These are phyloP conservation scores for Candida anglica DNA, from an alignment of 805 yeast species.

Conservation along the genomic window DNA sequence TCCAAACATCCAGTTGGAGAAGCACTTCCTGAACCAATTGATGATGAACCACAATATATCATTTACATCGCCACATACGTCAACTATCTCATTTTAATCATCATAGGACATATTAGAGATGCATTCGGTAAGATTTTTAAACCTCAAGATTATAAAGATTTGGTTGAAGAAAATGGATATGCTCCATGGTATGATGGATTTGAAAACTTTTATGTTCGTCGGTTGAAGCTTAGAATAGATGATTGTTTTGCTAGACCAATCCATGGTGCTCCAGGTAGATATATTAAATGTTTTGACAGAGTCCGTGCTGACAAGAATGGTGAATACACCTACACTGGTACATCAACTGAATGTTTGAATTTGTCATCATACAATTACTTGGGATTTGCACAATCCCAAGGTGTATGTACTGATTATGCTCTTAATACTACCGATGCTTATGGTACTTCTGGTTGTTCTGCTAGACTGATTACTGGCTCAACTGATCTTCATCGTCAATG, in stretches of 20 bases:
- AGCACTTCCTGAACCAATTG: constrained; percentile 59
- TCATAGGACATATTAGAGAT: constrained; percentile 88
- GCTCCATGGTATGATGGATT: constrained; percentile 96
- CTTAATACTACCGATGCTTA: constrained; percentile 56
- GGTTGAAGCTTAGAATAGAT: constrained; percentile 85
- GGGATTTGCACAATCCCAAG: constrained; percentile 95
- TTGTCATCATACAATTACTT: constrained; percentile 88
- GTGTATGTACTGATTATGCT: constrained; percentile 82
- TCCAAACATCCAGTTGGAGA: constrained; percentile 55
- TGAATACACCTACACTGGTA: constrained; percentile 71
- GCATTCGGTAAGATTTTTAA: constrained; percentile 75
- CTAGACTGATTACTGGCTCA: constrained; percentile 73
- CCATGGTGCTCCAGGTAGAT: constrained; percentile 97
- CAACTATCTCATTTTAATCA: constrained; percentile 76
- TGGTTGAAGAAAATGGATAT: constrained; percentile 78
- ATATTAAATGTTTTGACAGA: constrained; percentile 77
- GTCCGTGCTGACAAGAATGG: constrained; percentile 60
- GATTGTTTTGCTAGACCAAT: constrained; percentile 96
- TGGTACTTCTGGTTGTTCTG: constrained; percentile 78
- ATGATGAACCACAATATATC: constrained; percentile 84
- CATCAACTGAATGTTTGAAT: constrained; percentile 73
- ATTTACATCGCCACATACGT: constrained; percentile 79
- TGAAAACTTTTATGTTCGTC: constrained; percentile 89
- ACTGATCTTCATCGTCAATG: constrained; percentile 69
- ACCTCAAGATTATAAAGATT: constrained; percentile 59